Evolutionary conservation across 805 yeast genomes (phyloP).

Genomic region (Metahyphopichia silvanorum): DNA sequence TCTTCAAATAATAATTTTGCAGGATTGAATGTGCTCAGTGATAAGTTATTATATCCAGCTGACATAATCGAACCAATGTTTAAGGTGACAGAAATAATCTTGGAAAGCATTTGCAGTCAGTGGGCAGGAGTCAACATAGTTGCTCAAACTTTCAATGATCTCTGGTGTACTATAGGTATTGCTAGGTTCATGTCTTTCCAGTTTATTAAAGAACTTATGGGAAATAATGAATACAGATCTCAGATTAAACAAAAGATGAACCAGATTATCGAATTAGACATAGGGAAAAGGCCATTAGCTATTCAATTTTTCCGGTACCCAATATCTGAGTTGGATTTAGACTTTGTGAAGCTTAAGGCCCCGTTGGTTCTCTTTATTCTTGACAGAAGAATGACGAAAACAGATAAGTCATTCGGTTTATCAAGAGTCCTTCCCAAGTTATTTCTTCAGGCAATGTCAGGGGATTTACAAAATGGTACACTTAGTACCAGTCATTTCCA

Average conservation of each 20-base stretch:
- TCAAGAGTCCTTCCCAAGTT: conserved; percentile 88
- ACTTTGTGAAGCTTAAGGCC: conserved; percentile 72
- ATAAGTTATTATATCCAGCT: conserved; percentile 66
- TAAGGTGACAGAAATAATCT: conserved; percentile 60
- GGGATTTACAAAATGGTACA: conserved; percentile 76
- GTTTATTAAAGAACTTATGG: conserved; percentile 70
- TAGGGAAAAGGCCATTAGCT: conserved; percentile 81
- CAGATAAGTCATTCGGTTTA: conserved; percentile 90
- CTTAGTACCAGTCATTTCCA: conserved; percentile 83
- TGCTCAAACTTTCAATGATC: conserved; percentile 72
- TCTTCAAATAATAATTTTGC: conserved; percentile 59
- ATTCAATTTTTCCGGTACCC: conserved; percentile 66
- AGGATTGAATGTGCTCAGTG: conserved; percentile 63
- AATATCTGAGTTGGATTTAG: conserved; percentile 54
- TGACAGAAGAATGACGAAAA: conserved; percentile 91
- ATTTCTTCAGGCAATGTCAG: conserved; percentile 92
- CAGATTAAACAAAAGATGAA: conserved; percentile 64
- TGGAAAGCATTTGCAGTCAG: conserved; percentile 76
- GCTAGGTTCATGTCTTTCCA: conserved; percentile 78
- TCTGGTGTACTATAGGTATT: conserved; percentile 89
- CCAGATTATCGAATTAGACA: conserved; percentile 66
- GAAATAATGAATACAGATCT: conserved; percentile 77
- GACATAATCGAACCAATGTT: conserved; percentile 77
- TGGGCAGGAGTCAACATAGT: conserved; percentile 93
- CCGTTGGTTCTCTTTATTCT: conserved; percentile 82